Conservation (phyloP, 768 basidiomycete genomes). For the Boletus rubescentipes region DNA sequence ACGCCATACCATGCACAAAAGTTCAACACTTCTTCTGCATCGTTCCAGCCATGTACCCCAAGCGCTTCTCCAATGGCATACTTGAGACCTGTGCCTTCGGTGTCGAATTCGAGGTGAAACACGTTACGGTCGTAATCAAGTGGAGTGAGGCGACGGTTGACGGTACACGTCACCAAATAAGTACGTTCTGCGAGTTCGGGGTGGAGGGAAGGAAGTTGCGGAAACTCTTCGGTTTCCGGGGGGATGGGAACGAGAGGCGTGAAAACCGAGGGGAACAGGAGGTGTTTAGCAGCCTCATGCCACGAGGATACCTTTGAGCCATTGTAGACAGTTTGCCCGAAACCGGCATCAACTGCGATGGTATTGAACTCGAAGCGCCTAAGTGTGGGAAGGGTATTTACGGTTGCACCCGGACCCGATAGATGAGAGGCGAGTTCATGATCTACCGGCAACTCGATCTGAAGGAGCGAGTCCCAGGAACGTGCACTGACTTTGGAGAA, state of each 20-base stretch:
- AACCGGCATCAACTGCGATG: slow-evolving; percentile 61
- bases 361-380: slow-evolving; percentile 73
- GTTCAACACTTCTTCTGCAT: slow-evolving; percentile 78
- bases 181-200: slow-evolving; percentile 89
- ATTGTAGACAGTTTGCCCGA: slow-evolving; percentile 57
- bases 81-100: slow-evolving; percentile 86
- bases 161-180: slow-evolving; percentile 89
- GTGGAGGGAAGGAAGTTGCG: slow-evolving; percentile 68
- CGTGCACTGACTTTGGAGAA: slow-evolving; percentile 53
- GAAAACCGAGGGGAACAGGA: slow-evolving; percentile 86
- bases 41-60: slow-evolving; percentile 98
- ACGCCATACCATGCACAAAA: slow-evolving; percentile 94
- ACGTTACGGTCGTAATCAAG: slow-evolving; percentile 97
- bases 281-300: slow-evolving; percentile 86
- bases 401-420: slow-evolving; percentile 16
- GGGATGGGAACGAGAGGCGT: slow-evolving; percentile 43
- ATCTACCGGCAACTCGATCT: slow-evolving; percentile 44
- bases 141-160: slow-evolving; percentile 94
- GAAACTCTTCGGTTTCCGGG: slow-evolving; percentile 40
- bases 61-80: slow-evolving; percentile 97
- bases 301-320: slow-evolving; percentile 64
- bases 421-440: slow-evolving; percentile 17
- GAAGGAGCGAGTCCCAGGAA: slow-evolving; percentile 67
- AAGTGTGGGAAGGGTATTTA: slow-evolving; percentile 34
- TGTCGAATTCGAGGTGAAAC: slow-evolving; percentile 97